Evolutionary conservation across 371 early-diverging fungal species (phyloP), one percentile per base, ranked within the genome.

Genomic region (Homolaphlyctis polyrhiza): DNA sequence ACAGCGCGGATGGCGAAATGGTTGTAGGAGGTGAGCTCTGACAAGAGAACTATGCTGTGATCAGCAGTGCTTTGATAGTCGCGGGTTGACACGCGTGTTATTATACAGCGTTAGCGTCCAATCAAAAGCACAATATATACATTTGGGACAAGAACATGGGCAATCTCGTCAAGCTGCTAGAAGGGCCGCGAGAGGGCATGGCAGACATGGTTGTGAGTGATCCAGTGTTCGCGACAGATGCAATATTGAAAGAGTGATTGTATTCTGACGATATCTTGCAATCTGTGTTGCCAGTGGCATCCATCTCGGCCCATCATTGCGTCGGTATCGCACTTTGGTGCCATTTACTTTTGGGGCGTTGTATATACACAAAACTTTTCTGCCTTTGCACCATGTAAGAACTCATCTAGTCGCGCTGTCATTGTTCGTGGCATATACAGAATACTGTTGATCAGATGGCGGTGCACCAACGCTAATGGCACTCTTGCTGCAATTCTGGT

Each of bases 151-250:
- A 85, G 61, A 75, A 82, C 23, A 78, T 82, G 34, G 90, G 91
- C 13, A 88, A 85, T 61, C 76, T 97, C 16, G 91, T 92, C 28
- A 95, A 92, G 72, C 87, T 94, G 52, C 75, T 97, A 16, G 92
- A 94, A 57, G 95, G 96, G 0, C 95, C 95, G 2, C 91, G 88
- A 57, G 95, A 97, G 63, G 87, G 88, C 6, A 67, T 96, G 35
- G 82, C 87, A 57, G 92, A 94, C 72, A 58, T 95, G n/a, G 80
- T 89, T 34, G 94, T 92, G 81, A 69, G 82, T 65, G 6, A 2
- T 5, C 13, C 16, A 1, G 30, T 16, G 32, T 68, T n/a, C 16
- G 3, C n/a, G 21, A 63, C n/a, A 27, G 29, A 62, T 30, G 1
- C 0, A 2, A 35, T 36, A 0, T 28, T 23, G 14, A 0, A 27